phyloP scores from a whole-genome alignment of 768 basidiomycete genomes.

The Pleurotus djamor region DNA sequence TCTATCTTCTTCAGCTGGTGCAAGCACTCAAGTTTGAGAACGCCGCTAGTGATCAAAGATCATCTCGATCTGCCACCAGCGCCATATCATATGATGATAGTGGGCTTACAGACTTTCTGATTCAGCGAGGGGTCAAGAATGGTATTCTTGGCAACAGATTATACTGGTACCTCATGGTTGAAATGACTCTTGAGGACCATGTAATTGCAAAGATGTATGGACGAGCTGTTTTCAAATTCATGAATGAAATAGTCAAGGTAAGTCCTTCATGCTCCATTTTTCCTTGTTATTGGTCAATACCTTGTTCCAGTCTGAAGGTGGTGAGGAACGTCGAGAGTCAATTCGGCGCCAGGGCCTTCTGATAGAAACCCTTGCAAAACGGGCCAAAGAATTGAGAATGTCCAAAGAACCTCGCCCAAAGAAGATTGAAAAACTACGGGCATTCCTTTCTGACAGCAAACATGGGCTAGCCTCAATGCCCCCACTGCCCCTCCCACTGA shows the following conservation, averaged over 20 bases:
- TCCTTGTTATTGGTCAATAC: background rate
- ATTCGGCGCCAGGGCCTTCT: constrained; percentile 91
- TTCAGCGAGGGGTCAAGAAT: constrained; percentile 81
- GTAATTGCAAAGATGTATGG: constrained; percentile 92
- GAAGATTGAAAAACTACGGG: constrained; percentile 95
- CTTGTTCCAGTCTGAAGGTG: constrained; percentile 57
- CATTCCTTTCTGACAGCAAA: constrained; percentile 81
- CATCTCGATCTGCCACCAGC: constrained; percentile 67
- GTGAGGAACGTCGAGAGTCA: constrained; percentile 80
- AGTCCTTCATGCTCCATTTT: constrained; percentile 7
- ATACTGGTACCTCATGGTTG: constrained; percentile 98
- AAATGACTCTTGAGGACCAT: constrained; percentile 85
- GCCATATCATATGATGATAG: constrained; percentile 89
- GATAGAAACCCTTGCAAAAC: constrained; percentile 80
- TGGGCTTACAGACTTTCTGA: constrained; percentile 90
- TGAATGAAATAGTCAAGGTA: constrained; percentile 87
- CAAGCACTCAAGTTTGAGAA: constrained; percentile 98
- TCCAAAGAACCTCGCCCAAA: constrained; percentile 94
- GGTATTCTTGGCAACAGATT: constrained; percentile 85
- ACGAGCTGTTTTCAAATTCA: constrained; percentile 86
- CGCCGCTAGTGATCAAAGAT: constrained; percentile 70
- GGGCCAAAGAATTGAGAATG: constrained; percentile 82
- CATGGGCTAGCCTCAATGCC: constrained; percentile 78
- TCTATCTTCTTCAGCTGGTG: constrained; percentile 94
- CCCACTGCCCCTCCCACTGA: constrained; percentile 85